phyloP scores from a whole-genome alignment of 768 basidiomycete species.

The Suillus lakei region DNA sequence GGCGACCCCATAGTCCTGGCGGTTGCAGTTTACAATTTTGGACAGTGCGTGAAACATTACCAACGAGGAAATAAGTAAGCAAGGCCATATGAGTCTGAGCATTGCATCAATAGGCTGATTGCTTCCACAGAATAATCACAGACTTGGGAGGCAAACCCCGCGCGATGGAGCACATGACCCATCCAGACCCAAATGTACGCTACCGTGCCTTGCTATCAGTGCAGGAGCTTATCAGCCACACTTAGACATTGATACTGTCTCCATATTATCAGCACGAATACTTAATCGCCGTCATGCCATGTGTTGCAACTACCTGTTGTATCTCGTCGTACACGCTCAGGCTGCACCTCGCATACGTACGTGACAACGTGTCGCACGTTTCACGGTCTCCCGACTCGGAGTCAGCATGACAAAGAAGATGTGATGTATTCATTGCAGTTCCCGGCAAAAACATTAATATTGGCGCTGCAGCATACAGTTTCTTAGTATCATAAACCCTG shows the following conservation, averaged over 20 bases:
- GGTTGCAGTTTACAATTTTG: conserved; percentile 92
- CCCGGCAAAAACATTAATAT: neutral
- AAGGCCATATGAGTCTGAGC: neutral
- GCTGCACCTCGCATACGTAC: neutral
- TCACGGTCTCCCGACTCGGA: neutral
- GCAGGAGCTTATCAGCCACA: conserved; percentile 87
- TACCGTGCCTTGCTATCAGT: conserved; percentile 92
- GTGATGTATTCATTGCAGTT: neutral
- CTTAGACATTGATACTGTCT: neutral
- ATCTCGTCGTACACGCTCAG: neutral
- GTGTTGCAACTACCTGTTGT: neutral
- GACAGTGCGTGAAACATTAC: conserved; percentile 91
- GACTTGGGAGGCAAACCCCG: conserved; percentile 86
- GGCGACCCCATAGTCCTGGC: conserved; percentile 81
- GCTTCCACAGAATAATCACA: conserved; percentile 63
- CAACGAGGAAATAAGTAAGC: conserved; percentile 93
- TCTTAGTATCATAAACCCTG: neutral
- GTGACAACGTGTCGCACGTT: neutral
- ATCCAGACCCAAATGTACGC: conserved; percentile 84
- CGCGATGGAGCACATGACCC: conserved; percentile 93
- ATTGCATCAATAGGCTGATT: conserved; percentile 2
- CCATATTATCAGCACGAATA: conserved; percentile 1
- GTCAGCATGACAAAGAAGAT: neutral
- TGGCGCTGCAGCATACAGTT: neutral
- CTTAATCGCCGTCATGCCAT: neutral